Evolutionary conservation across 2,329 filamentous ascomycete species (phyloP), one percentile per base, ranked within the genome.

Genomic region (Hansfordia pulvinata): DNA sequence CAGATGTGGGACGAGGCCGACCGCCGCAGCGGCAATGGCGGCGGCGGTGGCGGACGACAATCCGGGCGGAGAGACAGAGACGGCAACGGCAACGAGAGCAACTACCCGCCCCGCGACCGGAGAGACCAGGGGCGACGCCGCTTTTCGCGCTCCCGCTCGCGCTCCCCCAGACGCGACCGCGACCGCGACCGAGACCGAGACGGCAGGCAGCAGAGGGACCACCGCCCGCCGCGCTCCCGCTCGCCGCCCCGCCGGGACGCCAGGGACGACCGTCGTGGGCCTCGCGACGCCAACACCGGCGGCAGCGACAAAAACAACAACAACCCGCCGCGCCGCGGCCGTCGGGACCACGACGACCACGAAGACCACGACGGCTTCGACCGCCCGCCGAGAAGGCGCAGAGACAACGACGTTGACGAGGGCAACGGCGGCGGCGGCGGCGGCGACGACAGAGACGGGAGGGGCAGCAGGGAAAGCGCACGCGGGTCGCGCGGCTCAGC

Each of bases 1-100:
- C 58, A 67, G 27, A 71, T 70, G 62, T 71, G 69, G 67, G 72
- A 78, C 34, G 61, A 66, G 21, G 52, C 58, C 8, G 57, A 61
- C 29, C 52, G 56, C 11, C 51, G 50, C 28, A 47, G 48, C 28
- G 48, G 52, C 16, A 38, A 42, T 27, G 35, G 30, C 17, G 20
- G 30, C 3, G 39, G 45, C 20, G 39, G 40, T 20, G 30, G 34
- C 10, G 33, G 35, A 17, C 26, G 34, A 18, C 35, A 35, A 6
- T 17, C 23, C 12, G 23, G 23, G 8, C 23, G 23, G 44, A 47
- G 25, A 19, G 28, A 33, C 22, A 38, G 42, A 20, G 44, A 49
- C 9, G 44, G 46, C 27, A 38, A 38, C 19, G 40, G 39, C 9
- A n/a, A 16, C 23, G 23, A 24, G 6, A 13, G 17, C 13, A 7